Evolutionary conservation across 1,139 yeast species (phyloP), one percentile per base, ranked within the genome.

Genomic region (Suhomyces wounanorum): DNA sequence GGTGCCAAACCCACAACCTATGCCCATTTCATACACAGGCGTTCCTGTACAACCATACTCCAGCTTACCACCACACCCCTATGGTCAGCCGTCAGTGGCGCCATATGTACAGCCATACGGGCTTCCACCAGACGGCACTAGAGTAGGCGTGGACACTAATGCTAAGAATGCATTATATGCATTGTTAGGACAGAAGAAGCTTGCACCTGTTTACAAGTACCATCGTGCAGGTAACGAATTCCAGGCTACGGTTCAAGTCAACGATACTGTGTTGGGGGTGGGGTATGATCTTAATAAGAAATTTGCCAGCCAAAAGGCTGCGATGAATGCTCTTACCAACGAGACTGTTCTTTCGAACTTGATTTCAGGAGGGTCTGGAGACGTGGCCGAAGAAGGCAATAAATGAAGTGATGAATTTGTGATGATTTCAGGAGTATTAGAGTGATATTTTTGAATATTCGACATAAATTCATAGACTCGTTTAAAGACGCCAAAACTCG

Each of bases 281-380:
- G 75, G 76, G 4, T 59, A 61, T 41, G 75, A 72, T 52, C 47
- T 55, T 3, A 67, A 61, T 47, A 69, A 70, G 55, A 65, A 66
- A 49, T 53, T 60, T 13, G 74, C 77, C 26, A 61, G 65, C 16
- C 69, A 64, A 38, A 64, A 64, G 58, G 72, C 73, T 8, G 72
- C 73, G 6, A 59, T 62, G 68, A 61, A 65, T 45, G 73, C 73
- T 3, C 56, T 68, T 36, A 50, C 55, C 33, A 67, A 67, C 50
- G 58, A 56, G 10, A 48, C 52, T 13, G 62, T 45, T 5, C 55
- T 67, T 41, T 53, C 51, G 33, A 51, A 48, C 26, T 54, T 66
- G 37, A 68, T 66, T 11, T 8, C 25, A 17, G 23, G 25, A 5
- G 25, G 10, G n/a, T 39, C 26, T 8, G 30, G 16, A 16, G 41